These are phyloP conservation scores for Alectoria sarmentosa DNA, from an alignment of 495 filamentous ascomycete species.

Conservation along the genomic window DNA sequence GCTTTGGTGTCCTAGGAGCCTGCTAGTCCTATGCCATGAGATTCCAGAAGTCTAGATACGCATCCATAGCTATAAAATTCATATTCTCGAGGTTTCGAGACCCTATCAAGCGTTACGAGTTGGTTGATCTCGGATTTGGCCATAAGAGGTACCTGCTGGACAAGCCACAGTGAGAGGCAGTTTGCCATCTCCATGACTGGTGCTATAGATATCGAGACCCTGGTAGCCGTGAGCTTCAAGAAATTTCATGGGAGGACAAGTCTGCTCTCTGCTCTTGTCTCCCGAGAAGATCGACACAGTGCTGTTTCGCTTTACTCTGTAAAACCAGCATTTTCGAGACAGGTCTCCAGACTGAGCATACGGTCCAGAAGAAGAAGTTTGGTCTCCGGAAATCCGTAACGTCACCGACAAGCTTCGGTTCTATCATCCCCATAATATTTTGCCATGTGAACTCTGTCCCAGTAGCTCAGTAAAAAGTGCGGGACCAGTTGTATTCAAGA, in stretches of 20 bases:
- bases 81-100: slow-evolving; percentile 62
- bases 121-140: not conserved
- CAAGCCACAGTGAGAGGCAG: slow-evolving; percentile 75
- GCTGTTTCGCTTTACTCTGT: too few species aligned
- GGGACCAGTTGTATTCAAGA: too few species aligned
- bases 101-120: slow-evolving; percentile 35
- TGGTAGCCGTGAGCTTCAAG: slow-evolving; percentile 19
- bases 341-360: too few species aligned
- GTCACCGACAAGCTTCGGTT: too few species aligned
- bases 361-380: too few species aligned
- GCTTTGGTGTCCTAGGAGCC: slow-evolving; percentile 61
- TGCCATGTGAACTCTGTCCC: too few species aligned
- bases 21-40: slow-evolving; percentile 75
- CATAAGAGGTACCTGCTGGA: slow-evolving; percentile 34
- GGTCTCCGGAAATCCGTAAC: too few species aligned
- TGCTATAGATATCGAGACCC: slow-evolving; percentile 54
- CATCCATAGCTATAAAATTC: slow-evolving; percentile 60
- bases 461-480: too few species aligned
- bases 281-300: slow-evolving; percentile 65
- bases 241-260: not conserved
- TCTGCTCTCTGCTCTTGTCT: slow-evolving; percentile 45
- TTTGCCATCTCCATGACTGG: slow-evolving; percentile 39
- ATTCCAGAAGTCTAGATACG: slow-evolving; percentile 71
- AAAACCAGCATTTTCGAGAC: too few species aligned
- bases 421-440: too few species aligned